A percentile compares a stretch with the other conserved stretches of the same genome.
Conservation (phyloP, 306 rosid genomes). For the Vigna radiata region DNA sequence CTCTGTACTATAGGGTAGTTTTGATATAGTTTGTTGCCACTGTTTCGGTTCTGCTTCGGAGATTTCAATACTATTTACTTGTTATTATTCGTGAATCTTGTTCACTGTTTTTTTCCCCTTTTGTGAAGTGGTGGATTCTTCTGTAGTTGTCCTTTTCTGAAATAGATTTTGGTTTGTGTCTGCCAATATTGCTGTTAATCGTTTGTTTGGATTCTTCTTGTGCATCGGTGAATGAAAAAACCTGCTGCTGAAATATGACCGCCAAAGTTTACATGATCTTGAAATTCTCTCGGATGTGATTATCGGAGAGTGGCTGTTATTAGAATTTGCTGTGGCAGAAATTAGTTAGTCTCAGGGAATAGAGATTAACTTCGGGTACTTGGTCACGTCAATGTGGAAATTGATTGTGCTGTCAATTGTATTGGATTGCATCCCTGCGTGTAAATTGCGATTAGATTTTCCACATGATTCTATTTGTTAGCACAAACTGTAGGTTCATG, state of each 20-base stretch:
- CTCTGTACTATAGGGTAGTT: not conserved
- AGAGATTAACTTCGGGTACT: constrained; percentile 8
- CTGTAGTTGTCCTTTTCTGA: not conserved
- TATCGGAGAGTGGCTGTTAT: constrained; percentile 32
- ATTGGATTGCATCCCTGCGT: not conserved
- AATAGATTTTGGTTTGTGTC: constrained; percentile 28
- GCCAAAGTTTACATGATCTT: constrained; percentile 20
- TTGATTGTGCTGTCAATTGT: not conserved
- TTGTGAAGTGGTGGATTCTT: constrained; percentile 11
- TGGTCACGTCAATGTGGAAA: not conserved
- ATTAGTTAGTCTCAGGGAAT: not conserved
- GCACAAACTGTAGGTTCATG: constrained; percentile 33
- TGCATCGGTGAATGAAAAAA: constrained; percentile 25
- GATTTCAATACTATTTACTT: not conserved
- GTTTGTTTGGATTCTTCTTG: constrained; percentile 25
- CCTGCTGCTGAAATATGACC: constrained; percentile 27
- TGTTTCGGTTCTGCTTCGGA: not conserved
- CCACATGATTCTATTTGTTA: not conserved
- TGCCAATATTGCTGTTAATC: not conserved
- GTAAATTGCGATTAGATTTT: not conserved
- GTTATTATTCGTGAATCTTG: constrained; percentile 5
- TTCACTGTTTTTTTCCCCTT: not conserved
- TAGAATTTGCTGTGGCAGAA: not conserved
- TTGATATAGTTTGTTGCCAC: not conserved
- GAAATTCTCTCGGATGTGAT: constrained; percentile 42